phyloP scores from a whole-genome alignment of 768 basidiomycete species.

The Suillus brevipes region DNA sequence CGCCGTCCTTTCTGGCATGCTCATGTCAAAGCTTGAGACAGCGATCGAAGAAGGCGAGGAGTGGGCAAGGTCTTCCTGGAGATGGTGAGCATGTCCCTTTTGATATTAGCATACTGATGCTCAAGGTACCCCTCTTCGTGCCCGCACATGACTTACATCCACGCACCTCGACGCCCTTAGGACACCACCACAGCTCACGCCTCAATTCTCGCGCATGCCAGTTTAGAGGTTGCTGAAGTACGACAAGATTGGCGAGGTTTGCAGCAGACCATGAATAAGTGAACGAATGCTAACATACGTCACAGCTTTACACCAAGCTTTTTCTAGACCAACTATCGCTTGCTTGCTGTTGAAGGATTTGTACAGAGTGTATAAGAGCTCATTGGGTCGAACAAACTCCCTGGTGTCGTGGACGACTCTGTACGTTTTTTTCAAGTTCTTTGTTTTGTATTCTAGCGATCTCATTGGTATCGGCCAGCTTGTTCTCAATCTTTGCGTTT shows the following conservation, averaged over 20 bases:
- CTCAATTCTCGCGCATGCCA: not conserved
- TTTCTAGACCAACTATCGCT: conserved; percentile 77
- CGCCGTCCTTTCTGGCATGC: conserved; percentile 66
- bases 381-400: conserved; percentile 64
- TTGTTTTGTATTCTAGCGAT: not conserved
- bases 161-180: conserved; percentile 54
- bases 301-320: conserved; percentile 75
- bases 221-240: too few species aligned
- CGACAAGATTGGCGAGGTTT: conserved; percentile 74
- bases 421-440: conserved; percentile 39
- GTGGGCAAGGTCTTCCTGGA: conserved; percentile 72
- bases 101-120: not conserved
- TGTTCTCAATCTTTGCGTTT: conserved; percentile 88
- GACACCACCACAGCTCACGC: conserved; percentile 46
- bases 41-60: conserved; percentile 72
- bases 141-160: conserved; percentile 78
- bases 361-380: conserved; percentile 91
- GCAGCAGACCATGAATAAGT: conserved; percentile 3
- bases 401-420: conserved; percentile 71
- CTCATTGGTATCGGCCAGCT: conserved; percentile 45
- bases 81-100: conserved; percentile 47
- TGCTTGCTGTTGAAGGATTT: conserved; percentile 65
- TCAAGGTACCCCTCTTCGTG: conserved; percentile 69
- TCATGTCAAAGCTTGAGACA: conserved; percentile 62
- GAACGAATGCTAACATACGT: not conserved